Base-by-base conservation (phyloP, 108 stramenopile species). In the Bacterosira constricta region DNA sequence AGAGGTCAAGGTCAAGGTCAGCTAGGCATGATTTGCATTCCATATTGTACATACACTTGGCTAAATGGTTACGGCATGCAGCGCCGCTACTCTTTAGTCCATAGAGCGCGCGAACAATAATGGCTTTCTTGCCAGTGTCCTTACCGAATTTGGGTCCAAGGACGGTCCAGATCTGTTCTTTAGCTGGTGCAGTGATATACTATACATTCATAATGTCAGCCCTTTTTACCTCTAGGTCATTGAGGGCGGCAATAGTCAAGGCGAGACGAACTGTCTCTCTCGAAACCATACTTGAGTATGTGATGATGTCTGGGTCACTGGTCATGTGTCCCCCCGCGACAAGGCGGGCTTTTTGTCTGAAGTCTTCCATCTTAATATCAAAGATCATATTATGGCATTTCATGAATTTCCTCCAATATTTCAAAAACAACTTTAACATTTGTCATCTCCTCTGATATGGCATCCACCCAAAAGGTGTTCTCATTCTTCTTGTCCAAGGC, bases 361-460 rank as follows among this genome's bases (percentile, higher is more conserved):
- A 72, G n/a, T n/a, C n/a, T n/a, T n/a, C n/a, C 0, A 27, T 29
- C n/a, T n/a, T n/a, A 37, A 81, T 54, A 17, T 69, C 54, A 27
- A 51, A 49, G 47, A 64, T 63, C 56, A 83, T 86, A 17, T 79
- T 61, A 52, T 83, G 82, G 36, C 81, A 86, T 4, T 82, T 56
- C 77, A 85, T 69, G 49, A 20, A 45, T 63, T 0, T 51, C 58
- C 7, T 45, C 74, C 23, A 38, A 11, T n/a, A 49, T 35, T 27
- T 76, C 61, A 36, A 79, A 84, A 1, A 75, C 74, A 2, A 72
- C 58, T 31, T 64, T 12, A 9, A 74, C 59, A 36, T 77, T 84
- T 7, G 39, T 71, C 77, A 83, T 77, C 50, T 84, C 80, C 38
- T 85, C 79, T 12, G 31, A 29, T 11, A 83, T 79, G 46, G 73